Base-by-base conservation (phyloP, 768 basidiomycete genomes). In the Russula brevipes region DNA sequence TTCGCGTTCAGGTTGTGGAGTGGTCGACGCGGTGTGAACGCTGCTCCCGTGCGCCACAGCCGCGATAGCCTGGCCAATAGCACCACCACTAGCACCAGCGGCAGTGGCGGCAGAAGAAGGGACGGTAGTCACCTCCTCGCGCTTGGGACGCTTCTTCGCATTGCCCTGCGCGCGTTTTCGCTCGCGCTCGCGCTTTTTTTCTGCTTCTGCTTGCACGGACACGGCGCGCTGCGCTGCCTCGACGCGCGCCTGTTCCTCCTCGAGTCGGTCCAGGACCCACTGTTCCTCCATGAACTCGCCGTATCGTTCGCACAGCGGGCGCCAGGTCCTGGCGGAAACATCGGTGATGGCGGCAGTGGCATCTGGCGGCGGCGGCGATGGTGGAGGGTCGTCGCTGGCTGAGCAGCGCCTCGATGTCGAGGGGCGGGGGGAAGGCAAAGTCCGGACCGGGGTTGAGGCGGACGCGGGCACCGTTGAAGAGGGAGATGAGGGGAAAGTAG, bases 401-500 rank as follows among this genome's bases (percentile, higher is more conserved):
- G 11, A 94, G 80, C 17, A 86, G 69, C 3, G 81, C 78, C 64
- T 93, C 91, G 67, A 94, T 82, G 67, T 94, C 87, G 8, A 79
- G 74, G 1, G 91, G 91, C 3, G 94, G 94, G 1, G 89, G 83
- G 69, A 81, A 90, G 8, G 83, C 82, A 69, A 95, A 98, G 64
- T 87, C 73, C 0, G 97, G 97, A 0, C 97, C 97, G 17, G 94
- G 85, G 71, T 99, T 98, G 61, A 96, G 79, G 52, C 74, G 81
- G 12, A 94, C 88, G 62, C 85, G 83, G 0, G 92, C 96, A 63
- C 88, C 87, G 70, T 94, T 95, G 78, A 93, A 99, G 42, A 96
- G 79, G 4, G 93, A 96, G 66, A 97, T 84, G 77, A 98, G 87
- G 0, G 96, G 94, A 72, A 94, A 98, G 75, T 99, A 99, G 1